Conservation (phyloP, 306 rosid species). For the Chamaecrista fasciculata region DNA sequence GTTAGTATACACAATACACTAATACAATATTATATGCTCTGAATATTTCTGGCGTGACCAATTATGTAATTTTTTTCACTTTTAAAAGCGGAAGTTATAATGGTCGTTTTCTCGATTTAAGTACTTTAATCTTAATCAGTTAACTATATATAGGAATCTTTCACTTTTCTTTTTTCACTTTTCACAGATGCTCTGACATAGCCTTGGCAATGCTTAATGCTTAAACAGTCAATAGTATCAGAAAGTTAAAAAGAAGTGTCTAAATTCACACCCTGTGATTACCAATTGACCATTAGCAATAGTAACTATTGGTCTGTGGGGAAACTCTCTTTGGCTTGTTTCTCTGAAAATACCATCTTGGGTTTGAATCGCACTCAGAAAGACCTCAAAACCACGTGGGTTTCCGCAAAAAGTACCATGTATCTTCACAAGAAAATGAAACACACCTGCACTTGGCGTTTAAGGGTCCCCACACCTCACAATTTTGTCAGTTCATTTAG, state of each 20-base stretch:
- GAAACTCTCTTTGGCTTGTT: background rate
- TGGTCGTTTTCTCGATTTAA: constrained; percentile 13
- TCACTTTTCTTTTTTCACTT: background rate
- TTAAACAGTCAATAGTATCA: background rate
- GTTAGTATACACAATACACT: too few species aligned
- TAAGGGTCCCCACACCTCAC: constrained; percentile 64
- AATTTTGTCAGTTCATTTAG: constrained; percentile 19
- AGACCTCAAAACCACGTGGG: constrained; percentile 47
- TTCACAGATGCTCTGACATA: background rate
- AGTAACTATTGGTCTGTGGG: background rate
- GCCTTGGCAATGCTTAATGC: background rate
- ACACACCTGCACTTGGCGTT: constrained; percentile 49
- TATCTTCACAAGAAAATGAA: constrained; percentile 24
- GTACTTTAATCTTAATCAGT: background rate
- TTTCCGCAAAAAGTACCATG: constrained; percentile 32
- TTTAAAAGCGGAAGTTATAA: background rate
- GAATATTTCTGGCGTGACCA: background rate
- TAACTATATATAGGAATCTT: background rate
- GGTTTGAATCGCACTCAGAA: constrained; percentile 2
- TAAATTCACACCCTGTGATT: background rate
- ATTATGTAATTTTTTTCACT: background rate
- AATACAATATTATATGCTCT: background rate
- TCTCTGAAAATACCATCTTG: background rate
- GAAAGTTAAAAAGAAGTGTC: background rate
- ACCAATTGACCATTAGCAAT: background rate